Evolutionary conservation across 1,139 yeast genomes (phyloP).

Genomic region (Kurtzmaniella quercitrusa): DNA sequence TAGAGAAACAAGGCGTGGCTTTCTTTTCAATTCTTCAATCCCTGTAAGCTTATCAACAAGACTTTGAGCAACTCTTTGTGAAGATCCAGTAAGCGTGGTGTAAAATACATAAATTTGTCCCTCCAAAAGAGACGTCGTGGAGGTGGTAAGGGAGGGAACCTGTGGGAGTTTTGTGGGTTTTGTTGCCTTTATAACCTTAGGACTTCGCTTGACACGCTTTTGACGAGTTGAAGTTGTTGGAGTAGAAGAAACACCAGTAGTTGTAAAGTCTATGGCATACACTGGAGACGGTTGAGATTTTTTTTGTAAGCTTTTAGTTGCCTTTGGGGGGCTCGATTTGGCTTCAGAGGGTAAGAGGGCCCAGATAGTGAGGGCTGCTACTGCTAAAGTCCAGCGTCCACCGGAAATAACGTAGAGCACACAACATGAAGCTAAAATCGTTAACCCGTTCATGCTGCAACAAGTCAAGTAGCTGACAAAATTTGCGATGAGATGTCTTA

Average conservation of each 20-base stretch:
- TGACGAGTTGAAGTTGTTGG: not conserved
- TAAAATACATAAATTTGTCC: conserved; percentile 64
- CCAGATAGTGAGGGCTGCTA: conserved; percentile 13
- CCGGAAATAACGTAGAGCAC: conserved; percentile 20
- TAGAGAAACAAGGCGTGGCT: conserved; percentile 60
- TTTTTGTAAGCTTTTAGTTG: conserved; percentile 1
- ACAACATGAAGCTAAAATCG: conserved; percentile 17
- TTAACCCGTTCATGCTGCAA: conserved; percentile 3
- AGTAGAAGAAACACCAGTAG: conserved; percentile 16
- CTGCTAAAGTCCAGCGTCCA: conserved; percentile 21
- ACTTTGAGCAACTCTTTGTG: conserved; percentile 62
- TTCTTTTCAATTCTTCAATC: conserved; percentile 28
- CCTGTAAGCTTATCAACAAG: conserved; percentile 34
- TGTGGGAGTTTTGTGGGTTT: conserved; percentile 18
- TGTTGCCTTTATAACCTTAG: conserved; percentile 38
- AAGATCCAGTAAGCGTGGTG: conserved; percentile 81
- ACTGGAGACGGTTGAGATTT: conserved; percentile 27
- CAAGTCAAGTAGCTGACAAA: not conserved
- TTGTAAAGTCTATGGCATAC: conserved; percentile 42
- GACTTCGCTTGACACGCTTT: conserved; percentile 25
- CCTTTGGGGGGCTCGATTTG: not conserved
- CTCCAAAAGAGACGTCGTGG: conserved; percentile 31
- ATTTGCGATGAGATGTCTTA: not conserved
- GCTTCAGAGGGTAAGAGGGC: conserved; percentile 6
- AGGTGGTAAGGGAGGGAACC: conserved; percentile 26